These are phyloP conservation scores for Phialophora tarda DNA, from an alignment of 2,329 filamentous ascomycete species.

Conservation along the genomic window DNA sequence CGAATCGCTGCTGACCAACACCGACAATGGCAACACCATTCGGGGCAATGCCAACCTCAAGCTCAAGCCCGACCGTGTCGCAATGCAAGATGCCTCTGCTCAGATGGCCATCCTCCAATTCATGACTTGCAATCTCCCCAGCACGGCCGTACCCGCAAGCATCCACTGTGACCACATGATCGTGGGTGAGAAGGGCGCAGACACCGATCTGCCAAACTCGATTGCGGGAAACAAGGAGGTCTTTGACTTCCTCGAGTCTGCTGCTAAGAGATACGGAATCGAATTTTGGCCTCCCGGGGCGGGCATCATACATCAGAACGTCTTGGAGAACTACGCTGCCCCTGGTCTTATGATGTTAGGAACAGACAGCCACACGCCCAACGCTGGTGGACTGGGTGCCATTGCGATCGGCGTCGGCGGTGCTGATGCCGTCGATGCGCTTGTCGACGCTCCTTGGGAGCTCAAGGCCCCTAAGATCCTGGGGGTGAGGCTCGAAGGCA, in stretches of 20 bases:
- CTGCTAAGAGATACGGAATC: slow-evolving; percentile 87
- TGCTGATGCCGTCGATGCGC: slow-evolving; percentile 93
- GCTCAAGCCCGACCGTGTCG: slow-evolving; percentile 94
- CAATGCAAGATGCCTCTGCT: slow-evolving; percentile 98
- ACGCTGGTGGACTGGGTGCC: slow-evolving; percentile 90
- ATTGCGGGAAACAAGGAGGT: slow-evolving; percentile 95
- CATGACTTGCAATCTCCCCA: slow-evolving; percentile 91
- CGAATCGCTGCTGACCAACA: slow-evolving; percentile 81
- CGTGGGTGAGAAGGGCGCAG: slow-evolving; percentile 88
- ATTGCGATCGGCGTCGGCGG: slow-evolving; percentile 97
- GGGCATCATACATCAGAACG: slow-evolving; percentile 96
- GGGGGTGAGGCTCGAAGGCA: slow-evolving; percentile 81
- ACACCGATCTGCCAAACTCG: slow-evolving; percentile 80
- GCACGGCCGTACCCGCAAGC: slow-evolving; percentile 91
- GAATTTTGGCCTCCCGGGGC: slow-evolving; percentile 95
- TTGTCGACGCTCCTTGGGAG: slow-evolving; percentile 97
- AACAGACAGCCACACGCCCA: slow-evolving; percentile 96
- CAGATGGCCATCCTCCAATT: slow-evolving; percentile 99
- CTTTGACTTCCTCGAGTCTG: slow-evolving; percentile 95
- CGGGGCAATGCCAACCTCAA: slow-evolving; percentile 91
- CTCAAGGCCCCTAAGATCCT: slow-evolving; percentile 91
- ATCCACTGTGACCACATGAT: slow-evolving; percentile 99
- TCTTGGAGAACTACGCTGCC: slow-evolving; percentile 96
- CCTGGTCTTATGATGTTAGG: slow-evolving; percentile 98
- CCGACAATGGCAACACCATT: slow-evolving; percentile 81